Evolutionary conservation across 2,329 filamentous ascomycete genomes (phyloP).

Genomic region (Penicillium sp.): DNA sequence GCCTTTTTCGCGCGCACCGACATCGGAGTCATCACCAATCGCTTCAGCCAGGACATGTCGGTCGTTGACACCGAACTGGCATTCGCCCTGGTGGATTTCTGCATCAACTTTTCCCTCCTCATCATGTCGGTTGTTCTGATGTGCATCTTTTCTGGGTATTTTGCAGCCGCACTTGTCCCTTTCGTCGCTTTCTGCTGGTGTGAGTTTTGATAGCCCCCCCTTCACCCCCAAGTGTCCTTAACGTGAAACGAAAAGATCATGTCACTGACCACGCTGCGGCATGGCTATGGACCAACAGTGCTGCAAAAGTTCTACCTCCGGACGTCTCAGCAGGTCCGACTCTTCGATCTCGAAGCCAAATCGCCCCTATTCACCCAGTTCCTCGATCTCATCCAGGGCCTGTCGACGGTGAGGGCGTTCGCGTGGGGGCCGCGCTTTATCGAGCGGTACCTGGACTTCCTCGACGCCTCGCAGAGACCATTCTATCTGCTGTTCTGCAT

Average conservation of each 20-base stretch:
- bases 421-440: slow-evolving; percentile 13
- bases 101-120: not conserved
- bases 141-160: not conserved
- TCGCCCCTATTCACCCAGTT: slow-evolving; percentile 22
- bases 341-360: slow-evolving; percentile 27
- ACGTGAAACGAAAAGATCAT: not conserved
- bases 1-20: slow-evolving; percentile 26
- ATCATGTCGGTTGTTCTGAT: not conserved
- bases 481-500: slow-evolving; percentile 29
- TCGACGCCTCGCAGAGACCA: slow-evolving; percentile 27
- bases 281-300: not conserved
- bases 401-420: slow-evolving; percentile 24
- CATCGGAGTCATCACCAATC: slow-evolving; percentile 19
- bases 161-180: not conserved
- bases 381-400: slow-evolving; percentile 19
- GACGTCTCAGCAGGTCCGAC: slow-evolving; percentile 23
- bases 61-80: not conserved
- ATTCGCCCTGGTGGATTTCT: not conserved
- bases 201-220: not conserved
- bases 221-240: not conserved
- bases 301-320: slow-evolving; percentile 15
- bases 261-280: not conserved
- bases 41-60: slow-evolving; percentile 3
- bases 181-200: slow-evolving; percentile 1
- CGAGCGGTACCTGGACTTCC: not conserved